phyloP scores from a whole-genome alignment of 768 basidiomycete species.

The Pleurotus tuoliensis region DNA sequence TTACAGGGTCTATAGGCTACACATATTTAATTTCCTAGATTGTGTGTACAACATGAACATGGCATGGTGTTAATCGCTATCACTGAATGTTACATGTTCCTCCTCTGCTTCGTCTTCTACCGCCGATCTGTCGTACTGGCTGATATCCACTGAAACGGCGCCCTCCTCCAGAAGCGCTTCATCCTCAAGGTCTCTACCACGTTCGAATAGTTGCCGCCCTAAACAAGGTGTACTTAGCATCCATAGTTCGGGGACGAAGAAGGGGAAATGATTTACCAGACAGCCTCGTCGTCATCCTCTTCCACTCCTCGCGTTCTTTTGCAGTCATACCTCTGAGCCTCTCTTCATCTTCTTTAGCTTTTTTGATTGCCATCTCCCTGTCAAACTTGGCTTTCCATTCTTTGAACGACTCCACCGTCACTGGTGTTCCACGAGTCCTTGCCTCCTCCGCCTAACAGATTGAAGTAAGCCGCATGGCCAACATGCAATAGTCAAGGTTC shows the following conservation, averaged over 20 bases:
- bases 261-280: constrained; percentile 49
- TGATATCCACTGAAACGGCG: constrained; percentile 81
- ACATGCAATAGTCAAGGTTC: constrained; percentile 6
- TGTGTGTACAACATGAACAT: background rate
- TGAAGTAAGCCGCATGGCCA: constrained; percentile 5
- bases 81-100: constrained; percentile 70
- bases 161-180: constrained; percentile 82
- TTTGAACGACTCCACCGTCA: constrained; percentile 78
- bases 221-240: constrained; percentile 7
- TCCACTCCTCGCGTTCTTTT: constrained; percentile 86
- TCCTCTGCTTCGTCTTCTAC: constrained; percentile 65
- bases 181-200: constrained; percentile 74
- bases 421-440: constrained; percentile 86
- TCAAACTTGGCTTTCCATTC: constrained; percentile 83
- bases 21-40: background rate
- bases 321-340: constrained; percentile 60
- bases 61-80: constrained; percentile 63
- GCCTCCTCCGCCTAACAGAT: constrained; percentile 74
- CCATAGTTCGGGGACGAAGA: background rate
- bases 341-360: constrained; percentile 72
- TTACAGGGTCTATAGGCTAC: constrained; percentile 46
- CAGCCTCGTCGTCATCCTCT: constrained; percentile 54
- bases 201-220: constrained; percentile 94
- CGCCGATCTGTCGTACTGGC: constrained; percentile 76
- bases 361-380: constrained; percentile 55